phyloP scores from a whole-genome alignment of 495 filamentous ascomycete species.

The Cudoniella acicularis region DNA sequence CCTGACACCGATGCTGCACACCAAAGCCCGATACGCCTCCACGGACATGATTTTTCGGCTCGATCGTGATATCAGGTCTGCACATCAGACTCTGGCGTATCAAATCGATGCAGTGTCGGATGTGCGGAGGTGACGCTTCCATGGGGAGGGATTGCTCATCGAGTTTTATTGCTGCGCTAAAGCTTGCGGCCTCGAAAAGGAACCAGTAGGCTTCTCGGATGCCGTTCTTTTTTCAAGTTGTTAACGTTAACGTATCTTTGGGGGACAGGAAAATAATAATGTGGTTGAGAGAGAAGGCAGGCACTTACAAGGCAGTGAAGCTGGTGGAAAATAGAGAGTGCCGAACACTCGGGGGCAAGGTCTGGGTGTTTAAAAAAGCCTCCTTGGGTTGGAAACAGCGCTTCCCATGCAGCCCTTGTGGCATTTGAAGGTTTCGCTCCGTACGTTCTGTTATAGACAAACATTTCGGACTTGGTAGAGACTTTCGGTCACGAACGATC shows the following conservation, averaged over 20 bases:
- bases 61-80: background rate
- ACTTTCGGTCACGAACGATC: too few relatives aligned
- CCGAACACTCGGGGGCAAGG: background rate
- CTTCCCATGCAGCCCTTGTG: background rate
- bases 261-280: background rate
- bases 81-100: background rate
- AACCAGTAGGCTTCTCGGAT: background rate
- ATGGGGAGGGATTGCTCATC: background rate
- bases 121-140: background rate
- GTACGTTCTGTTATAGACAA: background rate
- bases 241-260: too few relatives aligned
- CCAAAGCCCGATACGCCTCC: background rate
- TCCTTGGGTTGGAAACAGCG: background rate
- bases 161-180: background rate
- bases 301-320: background rate
- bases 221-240: too few relatives aligned
- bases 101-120: background rate
- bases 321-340: background rate
- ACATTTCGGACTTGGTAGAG: too few relatives aligned
- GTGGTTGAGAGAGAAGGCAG: background rate
- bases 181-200: background rate
- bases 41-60: background rate
- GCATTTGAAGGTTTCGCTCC: background rate
- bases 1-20: background rate
- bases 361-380: background rate